Evolutionary conservation across 116 monocot genomes (phyloP).

Genomic region (Trichopus zeylanicus): DNA sequence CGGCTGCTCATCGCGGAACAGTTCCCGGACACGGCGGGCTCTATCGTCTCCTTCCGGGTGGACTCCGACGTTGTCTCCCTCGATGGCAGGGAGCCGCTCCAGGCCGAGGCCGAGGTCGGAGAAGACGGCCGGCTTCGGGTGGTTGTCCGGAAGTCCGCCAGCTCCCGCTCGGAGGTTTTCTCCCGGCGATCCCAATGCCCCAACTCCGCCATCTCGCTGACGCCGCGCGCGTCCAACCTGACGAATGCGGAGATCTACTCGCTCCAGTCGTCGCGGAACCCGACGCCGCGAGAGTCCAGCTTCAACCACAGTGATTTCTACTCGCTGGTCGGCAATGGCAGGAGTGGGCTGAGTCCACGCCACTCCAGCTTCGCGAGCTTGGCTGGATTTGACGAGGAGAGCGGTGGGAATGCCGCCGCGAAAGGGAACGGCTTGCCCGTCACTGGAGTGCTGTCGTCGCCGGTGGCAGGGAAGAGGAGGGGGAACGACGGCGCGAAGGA

Average conservation of each 20-base stretch:
- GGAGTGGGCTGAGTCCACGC: too few species aligned
- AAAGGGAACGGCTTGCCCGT: too few species aligned
- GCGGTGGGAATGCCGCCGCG: background rate
- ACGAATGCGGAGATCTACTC: background rate
- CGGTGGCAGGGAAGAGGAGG: background rate
- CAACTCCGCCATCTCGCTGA: background rate
- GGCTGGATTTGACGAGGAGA: background rate
- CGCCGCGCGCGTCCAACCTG: background rate
- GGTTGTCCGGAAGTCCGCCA: background rate
- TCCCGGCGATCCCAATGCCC: background rate
- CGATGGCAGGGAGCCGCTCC: background rate
- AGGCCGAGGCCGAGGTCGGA: background rate
- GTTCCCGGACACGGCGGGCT: constrained; percentile 26
- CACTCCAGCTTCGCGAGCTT: too few species aligned
- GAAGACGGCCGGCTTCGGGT: background rate
- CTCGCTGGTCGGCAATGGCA: background rate
- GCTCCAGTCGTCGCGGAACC: background rate
- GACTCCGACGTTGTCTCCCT: background rate
- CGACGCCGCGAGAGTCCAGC: background rate
- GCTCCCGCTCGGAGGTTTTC: background rate
- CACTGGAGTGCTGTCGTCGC: background rate
- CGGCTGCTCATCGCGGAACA: constrained; percentile 21
- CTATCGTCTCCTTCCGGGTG: constrained; percentile 1
- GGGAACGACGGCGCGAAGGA: background rate
- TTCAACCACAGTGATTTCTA: background rate